Evolutionary conservation across 208 protist species (phyloP), one percentile per base, ranked within the genome.

Genomic region (Trichomonas gallinae): DNA sequence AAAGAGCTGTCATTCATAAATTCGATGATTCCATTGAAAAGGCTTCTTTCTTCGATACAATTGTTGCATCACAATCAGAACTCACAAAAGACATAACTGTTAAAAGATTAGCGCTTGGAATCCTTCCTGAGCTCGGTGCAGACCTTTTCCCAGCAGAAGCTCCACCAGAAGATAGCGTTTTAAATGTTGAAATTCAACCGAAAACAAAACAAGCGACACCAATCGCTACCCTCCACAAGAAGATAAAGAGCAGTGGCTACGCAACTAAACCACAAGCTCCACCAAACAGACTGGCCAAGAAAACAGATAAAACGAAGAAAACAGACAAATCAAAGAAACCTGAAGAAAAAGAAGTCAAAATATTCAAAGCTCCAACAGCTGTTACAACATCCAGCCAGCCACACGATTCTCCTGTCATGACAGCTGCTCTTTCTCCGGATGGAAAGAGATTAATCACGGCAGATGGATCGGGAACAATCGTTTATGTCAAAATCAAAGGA

Each of bases 221-320:
- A 0, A 93, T 93, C 38, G 87, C 87, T 15, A 93, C 87, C n/a
- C 44, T 93, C 38, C 87, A 93, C 34, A 93, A 93, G 44, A 93
- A 34, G 4, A 44, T 93, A 15, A 93, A 93, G 46, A 93, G 87
- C 87, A 93, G 87, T 51, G 87, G 87, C 0, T 93, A 93, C 44
- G 40, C 87, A 10, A 8, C 42, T n/a, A 93, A 93, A 15, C 87
- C 87, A 17, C 83, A 89, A 46, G 38, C 83, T 17, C 81, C 81
- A 85, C 34, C 81, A 36, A 48, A 42, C 23, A 42, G 87, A 34
- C 38, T 93, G 17, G 45, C 87, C 4, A 93, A 93, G 17, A 93
- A 93, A 36, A 10, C 44, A 38, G 44, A 11, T 9, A 40, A 13
- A 48, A 48, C 40, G 1, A 89, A 89, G 40, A 89, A 89, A 89